A percentile compares a stretch with the other conserved stretches of the same genome.
Evolutionary conservation across 73 alveolate species (phyloP).

Genomic region (Paramecium pentaurelia): DNA sequence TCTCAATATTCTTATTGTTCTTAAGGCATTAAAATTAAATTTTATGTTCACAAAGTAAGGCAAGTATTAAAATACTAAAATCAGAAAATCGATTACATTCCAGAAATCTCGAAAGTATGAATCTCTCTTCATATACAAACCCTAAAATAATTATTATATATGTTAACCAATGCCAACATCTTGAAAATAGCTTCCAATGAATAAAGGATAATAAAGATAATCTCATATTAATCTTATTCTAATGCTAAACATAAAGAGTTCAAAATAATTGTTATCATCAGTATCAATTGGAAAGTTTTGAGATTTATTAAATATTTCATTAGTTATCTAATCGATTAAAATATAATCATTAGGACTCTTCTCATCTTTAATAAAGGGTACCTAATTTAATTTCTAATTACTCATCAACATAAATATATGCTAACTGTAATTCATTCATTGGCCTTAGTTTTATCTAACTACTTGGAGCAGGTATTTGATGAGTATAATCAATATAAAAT

Average conservation of each 20-base stretch:
- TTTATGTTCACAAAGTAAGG: not conserved
- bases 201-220: not conserved
- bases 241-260: not conserved
- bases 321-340: not conserved
- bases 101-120: constrained; percentile 93
- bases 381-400: not conserved
- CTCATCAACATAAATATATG: constrained; percentile 20
- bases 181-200: not conserved
- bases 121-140: constrained; percentile 81
- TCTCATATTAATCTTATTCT: not conserved
- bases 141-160: constrained; percentile 4
- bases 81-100: constrained; percentile 90
- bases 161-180: not conserved
- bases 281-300: not conserved
- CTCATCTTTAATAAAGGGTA: not conserved
- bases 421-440: constrained; percentile 19
- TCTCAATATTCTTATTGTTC: constrained; percentile 74
- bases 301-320: not conserved
- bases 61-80: constrained; percentile 65
- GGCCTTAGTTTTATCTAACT: constrained; percentile 4
- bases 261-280: not conserved
- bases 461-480: not conserved
- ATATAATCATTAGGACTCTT: not conserved
- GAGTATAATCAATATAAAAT: not conserved
- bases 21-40: constrained; percentile 55